These are phyloP conservation scores for Musa itinerans DNA, from an alignment of 176 grass and related monocot genomes.

Conservation along the genomic window DNA sequence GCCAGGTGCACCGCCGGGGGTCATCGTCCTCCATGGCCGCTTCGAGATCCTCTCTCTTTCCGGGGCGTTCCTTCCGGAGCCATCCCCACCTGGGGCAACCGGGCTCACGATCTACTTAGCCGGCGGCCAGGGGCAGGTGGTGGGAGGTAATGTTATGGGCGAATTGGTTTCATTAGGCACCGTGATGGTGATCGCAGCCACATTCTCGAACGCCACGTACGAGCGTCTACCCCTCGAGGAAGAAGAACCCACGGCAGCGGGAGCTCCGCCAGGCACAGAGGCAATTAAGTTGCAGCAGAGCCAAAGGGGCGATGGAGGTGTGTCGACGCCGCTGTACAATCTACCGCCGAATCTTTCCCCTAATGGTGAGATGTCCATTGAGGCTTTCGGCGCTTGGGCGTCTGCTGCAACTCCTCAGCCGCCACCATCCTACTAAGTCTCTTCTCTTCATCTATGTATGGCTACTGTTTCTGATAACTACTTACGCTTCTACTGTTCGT, in stretches of 20 bases:
- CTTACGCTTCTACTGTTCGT: too few relatives aligned
- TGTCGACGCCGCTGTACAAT: slow-evolving; percentile 50
- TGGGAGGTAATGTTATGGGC: slow-evolving; percentile 45
- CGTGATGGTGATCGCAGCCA: slow-evolving; percentile 53
- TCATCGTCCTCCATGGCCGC: slow-evolving; percentile 50
- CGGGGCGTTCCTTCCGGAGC: slow-evolving; percentile 51
- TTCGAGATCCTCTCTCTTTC: slow-evolving; percentile 73
- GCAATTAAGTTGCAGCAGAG: slow-evolving; percentile 20
- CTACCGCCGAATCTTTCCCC: slow-evolving; percentile 53
- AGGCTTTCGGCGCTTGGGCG: slow-evolving; percentile 33
- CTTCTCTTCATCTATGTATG: too few relatives aligned
- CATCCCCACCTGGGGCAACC: slow-evolving; percentile 41
- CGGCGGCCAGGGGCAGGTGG: slow-evolving; percentile 53
- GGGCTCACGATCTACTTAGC: slow-evolving; percentile 56
- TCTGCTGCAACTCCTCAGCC: slow-evolving; percentile 19
- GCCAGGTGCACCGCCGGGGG: slow-evolving; percentile 31
- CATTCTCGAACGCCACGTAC: slow-evolving; percentile 65
- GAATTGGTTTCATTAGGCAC: slow-evolving; percentile 51
- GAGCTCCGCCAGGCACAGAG: slow-evolving; percentile 3
- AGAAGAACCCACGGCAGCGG: slow-evolving; percentile 21
- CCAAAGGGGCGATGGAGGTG: slow-evolving; percentile 11
- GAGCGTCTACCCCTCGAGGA: slow-evolving; percentile 57
- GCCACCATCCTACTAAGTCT: not conserved
- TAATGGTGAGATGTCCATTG: slow-evolving; percentile 45
- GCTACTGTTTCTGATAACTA: not conserved